Percentiles rank a stretch among this genome's conserved stretches.
Conservation (phyloP, 345 rosid species). For the Eucalyptus pumila region DNA sequence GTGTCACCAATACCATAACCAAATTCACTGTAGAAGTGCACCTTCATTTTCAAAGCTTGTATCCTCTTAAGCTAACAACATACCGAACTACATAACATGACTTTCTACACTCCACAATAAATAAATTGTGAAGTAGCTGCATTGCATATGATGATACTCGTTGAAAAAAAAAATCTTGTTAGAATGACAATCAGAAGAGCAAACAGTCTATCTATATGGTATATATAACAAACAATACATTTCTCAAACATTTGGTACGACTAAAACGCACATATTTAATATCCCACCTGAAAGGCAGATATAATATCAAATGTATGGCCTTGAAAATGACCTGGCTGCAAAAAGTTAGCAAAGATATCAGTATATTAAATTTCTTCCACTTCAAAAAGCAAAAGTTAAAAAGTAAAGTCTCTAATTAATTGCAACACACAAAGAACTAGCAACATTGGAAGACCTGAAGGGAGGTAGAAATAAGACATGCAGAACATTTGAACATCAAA, state of each 20-base stretch:
- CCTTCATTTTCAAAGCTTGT: background rate
- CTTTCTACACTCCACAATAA: background rate
- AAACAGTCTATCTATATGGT: background rate
- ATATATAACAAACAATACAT: background rate
- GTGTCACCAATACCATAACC: background rate
- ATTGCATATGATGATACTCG: background rate
- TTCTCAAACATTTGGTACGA: background rate
- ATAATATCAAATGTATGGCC: constrained; percentile 79
- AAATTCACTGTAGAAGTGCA: background rate
- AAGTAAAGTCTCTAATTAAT: background rate
- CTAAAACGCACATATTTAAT: background rate
- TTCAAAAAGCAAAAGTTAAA: background rate
- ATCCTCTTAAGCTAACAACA: background rate
- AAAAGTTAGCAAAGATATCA: background rate
- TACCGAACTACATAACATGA: background rate
- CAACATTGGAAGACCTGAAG: background rate
- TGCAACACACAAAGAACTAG: background rate
- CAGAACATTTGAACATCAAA: background rate
- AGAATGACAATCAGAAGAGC: background rate
- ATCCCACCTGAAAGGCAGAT: constrained; percentile 88
- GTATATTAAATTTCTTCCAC: background rate
- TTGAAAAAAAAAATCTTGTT: background rate
- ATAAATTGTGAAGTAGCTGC: background rate
- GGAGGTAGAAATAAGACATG: background rate
- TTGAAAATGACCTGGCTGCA: constrained; percentile 93